phyloP scores from a whole-genome alignment of 495 filamentous ascomycete species.

The Aspergillus baeticus region DNA sequence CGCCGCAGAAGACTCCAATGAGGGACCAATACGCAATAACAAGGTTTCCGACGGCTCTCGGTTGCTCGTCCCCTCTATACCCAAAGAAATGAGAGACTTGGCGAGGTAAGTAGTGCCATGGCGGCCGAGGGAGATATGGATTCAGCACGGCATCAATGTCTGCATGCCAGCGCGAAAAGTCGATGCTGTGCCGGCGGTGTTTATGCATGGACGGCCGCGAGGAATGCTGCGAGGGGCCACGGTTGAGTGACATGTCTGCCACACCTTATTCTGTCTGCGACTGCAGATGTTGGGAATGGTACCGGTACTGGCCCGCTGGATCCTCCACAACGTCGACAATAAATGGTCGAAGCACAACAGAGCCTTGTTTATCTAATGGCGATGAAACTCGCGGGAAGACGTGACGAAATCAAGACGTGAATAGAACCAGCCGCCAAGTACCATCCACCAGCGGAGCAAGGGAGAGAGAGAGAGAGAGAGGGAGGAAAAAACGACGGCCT shows the following conservation, averaged over 20 bases:
- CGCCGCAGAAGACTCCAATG: constrained; percentile 44
- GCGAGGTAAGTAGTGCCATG: constrained; percentile 37
- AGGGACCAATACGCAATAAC: constrained; percentile 42
- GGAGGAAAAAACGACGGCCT: too few species aligned
- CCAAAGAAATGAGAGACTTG: constrained; percentile 43
- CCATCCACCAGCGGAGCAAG: too few species aligned
- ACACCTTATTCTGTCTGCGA: not conserved
- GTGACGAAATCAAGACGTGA: too few species aligned
- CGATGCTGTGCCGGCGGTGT: not conserved
- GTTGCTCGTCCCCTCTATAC: constrained; percentile 29
- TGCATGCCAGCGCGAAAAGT: constrained; percentile 47
- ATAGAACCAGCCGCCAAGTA: too few species aligned
- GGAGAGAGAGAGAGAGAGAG: not conserved
- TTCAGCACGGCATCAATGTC: constrained; percentile 68
- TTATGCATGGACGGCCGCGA: constrained; percentile 2
- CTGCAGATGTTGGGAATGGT: not conserved
- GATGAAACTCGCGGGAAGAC: too few species aligned
- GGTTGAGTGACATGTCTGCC: not conserved
- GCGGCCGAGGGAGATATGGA: constrained; percentile 52
- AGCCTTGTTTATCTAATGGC: too few species aligned
- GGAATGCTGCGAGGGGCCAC: not conserved
- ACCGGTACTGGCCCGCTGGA: not conserved
- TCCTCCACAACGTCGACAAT: too few species aligned
- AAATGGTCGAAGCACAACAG: too few species aligned
- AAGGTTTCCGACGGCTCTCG: constrained; percentile 35